Evolutionary conservation across 345 rosid genomes (phyloP), one percentile per base, ranked within the genome.

Genomic region (Clarkia xantiana): DNA sequence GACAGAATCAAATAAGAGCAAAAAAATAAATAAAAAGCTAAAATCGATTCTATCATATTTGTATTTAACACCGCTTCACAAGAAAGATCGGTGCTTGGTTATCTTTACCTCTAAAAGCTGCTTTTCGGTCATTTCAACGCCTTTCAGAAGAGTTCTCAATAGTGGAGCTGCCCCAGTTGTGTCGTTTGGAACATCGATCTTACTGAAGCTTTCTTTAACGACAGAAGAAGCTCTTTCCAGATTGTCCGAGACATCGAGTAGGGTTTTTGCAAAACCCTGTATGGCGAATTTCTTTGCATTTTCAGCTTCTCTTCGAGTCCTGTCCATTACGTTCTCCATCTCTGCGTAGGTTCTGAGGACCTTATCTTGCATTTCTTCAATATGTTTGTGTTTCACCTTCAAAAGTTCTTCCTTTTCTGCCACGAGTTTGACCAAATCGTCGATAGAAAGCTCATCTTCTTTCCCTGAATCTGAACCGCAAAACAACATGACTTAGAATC

Each of bases 111-210:
- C 86, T 18, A 48, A 69, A 56, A 90, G 76, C 62, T 86, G 94
- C 66, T 90, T 90, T 68, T 90, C 95, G 25, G 97, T 90, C 95
- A 86, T 90, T 63, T 81, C 94, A 61, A 90, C 97, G 52, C 97
- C 95, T 64, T 81, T 91, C 41, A 86, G 66, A 55, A 90, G 91
- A 14, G 77, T 81, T 60, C 74, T 74, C 36, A 90, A 67, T 17
- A 86, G 74, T 25, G 79, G 75, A 51, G 67, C 72, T 53, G 85
- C 91, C 57, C 84, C 86, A 19, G 63, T 43, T 10, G 76, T 48
- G 58, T 82, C 94, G 20, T 64, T 57, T 23, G 94, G 75, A 15
- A 73, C 40, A 46, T 86, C 91, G 6, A 85, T 61, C 68, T 86
- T 83, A 1, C 82, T 47, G 39, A 77, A 90, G 58, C 88, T 77